These are phyloP conservation scores for Ustilago loliicola DNA, from an alignment of 1,284 basidiomycete genomes.

Conservation along the genomic window DNA sequence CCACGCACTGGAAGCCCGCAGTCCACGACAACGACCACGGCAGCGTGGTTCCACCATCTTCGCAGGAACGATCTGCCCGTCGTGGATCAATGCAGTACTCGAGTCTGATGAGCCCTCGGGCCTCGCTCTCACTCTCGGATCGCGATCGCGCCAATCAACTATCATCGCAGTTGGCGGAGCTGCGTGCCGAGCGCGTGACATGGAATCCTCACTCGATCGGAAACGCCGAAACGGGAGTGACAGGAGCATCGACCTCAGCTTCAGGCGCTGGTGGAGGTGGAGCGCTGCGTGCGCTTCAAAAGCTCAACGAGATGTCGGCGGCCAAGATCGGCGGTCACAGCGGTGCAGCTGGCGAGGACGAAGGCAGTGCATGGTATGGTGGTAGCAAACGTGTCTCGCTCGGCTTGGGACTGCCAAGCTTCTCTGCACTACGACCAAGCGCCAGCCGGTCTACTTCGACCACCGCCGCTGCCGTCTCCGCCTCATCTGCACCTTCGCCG, in stretches of 20 bases:
- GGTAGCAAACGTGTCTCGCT: conserved; percentile 36
- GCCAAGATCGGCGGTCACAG: conserved; percentile 38
- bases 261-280: conserved; percentile 35
- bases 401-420: conserved; percentile 41
- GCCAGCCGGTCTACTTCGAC: conserved; percentile 24
- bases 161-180: conserved; percentile 34
- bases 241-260: conserved; percentile 9
- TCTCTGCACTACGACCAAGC: conserved; percentile 30
- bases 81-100: conserved; percentile 31
- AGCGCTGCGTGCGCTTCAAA: conserved; percentile 43
- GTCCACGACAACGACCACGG: neutral
- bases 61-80: conserved; percentile 17
- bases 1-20: conserved; percentile 34
- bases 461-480: neutral
- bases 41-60: conserved; percentile 2
- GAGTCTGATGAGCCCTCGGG: conserved; percentile 29
- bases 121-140: conserved; percentile 42
- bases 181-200: conserved; percentile 42
- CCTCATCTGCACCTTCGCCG: neutral
- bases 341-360: conserved; percentile 8
- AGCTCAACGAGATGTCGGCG: conserved; percentile 46
- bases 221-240: neutral
- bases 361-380: conserved; percentile 8
- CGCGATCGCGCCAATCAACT: conserved; percentile 34
- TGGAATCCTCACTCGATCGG: conserved; percentile 26